Conservation (phyloP, 768 basidiomycete species). For the Leccinellum luteum region DNA sequence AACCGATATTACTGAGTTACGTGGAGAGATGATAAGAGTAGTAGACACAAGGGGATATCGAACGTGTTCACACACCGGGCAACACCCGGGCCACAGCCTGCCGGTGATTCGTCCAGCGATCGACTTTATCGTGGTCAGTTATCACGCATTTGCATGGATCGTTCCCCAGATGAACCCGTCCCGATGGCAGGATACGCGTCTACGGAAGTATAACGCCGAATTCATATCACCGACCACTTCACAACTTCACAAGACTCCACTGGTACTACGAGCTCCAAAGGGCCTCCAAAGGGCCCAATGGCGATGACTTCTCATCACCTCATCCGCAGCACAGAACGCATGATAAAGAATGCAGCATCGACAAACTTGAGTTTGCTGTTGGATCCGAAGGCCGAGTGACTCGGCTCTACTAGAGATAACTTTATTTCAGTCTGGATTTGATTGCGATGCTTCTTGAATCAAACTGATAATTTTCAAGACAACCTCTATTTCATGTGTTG, state of each 20-base stretch:
- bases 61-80: not conserved
- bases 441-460: too few species aligned
- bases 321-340: constrained; percentile 4
- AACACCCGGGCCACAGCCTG: too few species aligned
- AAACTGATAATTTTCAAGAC: too few species aligned
- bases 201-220: not conserved
- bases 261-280: not conserved
- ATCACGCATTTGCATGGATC: too few species aligned
- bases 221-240: not conserved
- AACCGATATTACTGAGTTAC: not conserved
- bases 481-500: not conserved
- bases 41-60: too few species aligned
- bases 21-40: too few species aligned
- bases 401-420: too few species aligned
- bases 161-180: too few species aligned
- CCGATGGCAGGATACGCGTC: too few species aligned
- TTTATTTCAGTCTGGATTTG: too few species aligned
- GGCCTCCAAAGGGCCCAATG: constrained; percentile 5
- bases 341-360: not conserved
- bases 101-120: too few species aligned
- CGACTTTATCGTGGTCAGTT: too few species aligned
- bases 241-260: not conserved
- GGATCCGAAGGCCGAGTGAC: not conserved
- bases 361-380: not conserved
- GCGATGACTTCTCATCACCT: not conserved